phyloP scores from a whole-genome alignment of 2,329 filamentous ascomycete genomes.

The Stenocarpella maydis region DNA sequence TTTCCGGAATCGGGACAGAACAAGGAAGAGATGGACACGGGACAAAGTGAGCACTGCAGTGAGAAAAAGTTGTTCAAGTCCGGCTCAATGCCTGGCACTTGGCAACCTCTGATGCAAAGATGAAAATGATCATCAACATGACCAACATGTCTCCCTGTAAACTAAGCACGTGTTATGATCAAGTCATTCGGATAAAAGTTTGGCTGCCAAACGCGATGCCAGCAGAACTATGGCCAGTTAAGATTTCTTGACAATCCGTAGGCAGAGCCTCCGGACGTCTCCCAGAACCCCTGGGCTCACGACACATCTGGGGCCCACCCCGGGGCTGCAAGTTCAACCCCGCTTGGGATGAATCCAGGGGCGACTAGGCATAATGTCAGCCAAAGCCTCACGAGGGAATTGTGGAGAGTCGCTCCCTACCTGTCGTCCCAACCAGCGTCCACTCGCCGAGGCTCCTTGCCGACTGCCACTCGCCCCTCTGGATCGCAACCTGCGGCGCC shows the following conservation, averaged over 20 bases:
- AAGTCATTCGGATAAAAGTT: no score
- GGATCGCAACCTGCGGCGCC: conserved; percentile 53
- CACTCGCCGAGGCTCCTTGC: conserved; percentile 55
- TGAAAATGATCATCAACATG: no score
- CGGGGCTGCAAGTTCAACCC: conserved; percentile 20
- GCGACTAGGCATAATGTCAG: conserved; percentile 19
- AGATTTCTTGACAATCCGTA: no score
- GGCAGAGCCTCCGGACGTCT: background rate
- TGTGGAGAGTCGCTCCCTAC: conserved; percentile 3
- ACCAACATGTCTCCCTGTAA: no score
- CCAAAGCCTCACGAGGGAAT: background rate
- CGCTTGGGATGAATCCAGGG: conserved; percentile 24
- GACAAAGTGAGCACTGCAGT: no score
- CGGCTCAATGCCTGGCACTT: no score
- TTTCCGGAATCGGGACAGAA: no score
- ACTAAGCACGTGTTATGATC: no score
- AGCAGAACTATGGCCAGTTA: background rate
- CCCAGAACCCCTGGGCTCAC: background rate
- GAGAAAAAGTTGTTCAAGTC: no score
- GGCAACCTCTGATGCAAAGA: no score
- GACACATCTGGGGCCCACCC: conserved; percentile 17
- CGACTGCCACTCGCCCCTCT: conserved; percentile 54
- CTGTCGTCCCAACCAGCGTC: conserved; percentile 54
- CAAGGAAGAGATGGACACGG: no score
- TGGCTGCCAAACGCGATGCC: no score